Conservation (phyloP, 1,284 basidiomycete genomes). For the Marasmius fiardii region DNA sequence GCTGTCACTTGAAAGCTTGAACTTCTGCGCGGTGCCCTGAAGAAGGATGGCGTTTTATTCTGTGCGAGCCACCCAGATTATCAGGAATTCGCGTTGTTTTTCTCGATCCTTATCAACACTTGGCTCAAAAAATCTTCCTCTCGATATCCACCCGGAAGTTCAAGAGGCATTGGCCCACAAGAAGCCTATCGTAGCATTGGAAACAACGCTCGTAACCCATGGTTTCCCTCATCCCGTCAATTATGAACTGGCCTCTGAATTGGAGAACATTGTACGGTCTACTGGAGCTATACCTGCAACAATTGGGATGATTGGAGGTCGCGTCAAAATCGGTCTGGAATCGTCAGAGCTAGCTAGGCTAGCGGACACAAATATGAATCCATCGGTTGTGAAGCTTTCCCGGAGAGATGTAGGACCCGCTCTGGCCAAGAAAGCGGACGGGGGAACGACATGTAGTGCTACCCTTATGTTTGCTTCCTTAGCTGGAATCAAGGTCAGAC, state of each 20-base stretch:
- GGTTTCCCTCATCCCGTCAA: conserved; percentile 85
- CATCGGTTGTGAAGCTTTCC: conserved; percentile 72
- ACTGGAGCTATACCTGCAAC: conserved; percentile 86
- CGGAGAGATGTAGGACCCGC: conserved; percentile 84
- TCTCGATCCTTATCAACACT: neutral
- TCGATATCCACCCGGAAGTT: conserved; percentile 79
- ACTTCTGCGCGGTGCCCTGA: no score
- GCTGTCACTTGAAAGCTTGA: no score
- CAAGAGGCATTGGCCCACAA: conserved; percentile 64
- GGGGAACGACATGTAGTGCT: conserved; percentile 85
- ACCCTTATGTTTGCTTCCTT: conserved; percentile 82
- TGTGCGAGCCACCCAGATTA: neutral
- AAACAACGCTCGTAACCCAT: conserved; percentile 91
- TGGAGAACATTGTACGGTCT: conserved; percentile 78
- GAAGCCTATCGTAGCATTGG: conserved; percentile 71
- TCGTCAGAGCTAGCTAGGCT: conserved; percentile 67
- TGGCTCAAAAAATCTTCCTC: conserved; percentile 28
- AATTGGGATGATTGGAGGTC: conserved; percentile 82
- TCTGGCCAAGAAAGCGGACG: conserved; percentile 67
- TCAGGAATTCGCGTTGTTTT: neutral
- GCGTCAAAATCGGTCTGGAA: conserved; percentile 83
- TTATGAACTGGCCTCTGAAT: conserved; percentile 65
- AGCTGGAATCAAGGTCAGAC: conserved; percentile 74
- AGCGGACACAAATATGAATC: conserved; percentile 51
- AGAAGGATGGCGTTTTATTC: neutral